Evolutionary conservation across 179 eudicot genomes (phyloP).

Genomic region (Vitellaria paradoxa): DNA sequence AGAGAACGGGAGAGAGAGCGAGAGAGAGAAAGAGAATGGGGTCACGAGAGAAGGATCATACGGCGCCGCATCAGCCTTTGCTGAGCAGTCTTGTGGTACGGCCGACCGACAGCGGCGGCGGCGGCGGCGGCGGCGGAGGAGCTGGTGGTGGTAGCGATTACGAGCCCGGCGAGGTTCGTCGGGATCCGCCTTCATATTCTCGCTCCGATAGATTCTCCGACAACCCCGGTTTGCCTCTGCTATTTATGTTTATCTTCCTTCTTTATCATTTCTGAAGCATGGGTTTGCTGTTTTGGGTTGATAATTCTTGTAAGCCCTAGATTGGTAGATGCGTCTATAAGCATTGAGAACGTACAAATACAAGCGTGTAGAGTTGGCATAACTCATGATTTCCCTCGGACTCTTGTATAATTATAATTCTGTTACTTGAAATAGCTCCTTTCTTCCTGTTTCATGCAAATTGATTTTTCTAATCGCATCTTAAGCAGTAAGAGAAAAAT

Average conservation of each 20-base stretch:
- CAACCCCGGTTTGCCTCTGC: constrained; percentile 42
- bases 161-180: constrained; percentile 95
- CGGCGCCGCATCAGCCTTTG: constrained; percentile 75
- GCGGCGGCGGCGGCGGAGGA: constrained; percentile 31
- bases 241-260: background rate
- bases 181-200: constrained; percentile 49
- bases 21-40: constrained; percentile 43
- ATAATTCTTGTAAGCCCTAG: background rate
- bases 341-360: background rate
- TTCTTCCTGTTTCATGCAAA: background rate
- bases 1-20: constrained; percentile 4
- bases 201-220: constrained; percentile 62
- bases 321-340: background rate
- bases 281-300: background rate
- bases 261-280: background rate
- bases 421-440: background rate
- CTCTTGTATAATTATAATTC: no score
- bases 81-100: constrained; percentile 94
- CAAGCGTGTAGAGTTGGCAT: background rate
- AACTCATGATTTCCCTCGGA: no score
- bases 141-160: constrained; percentile 68
- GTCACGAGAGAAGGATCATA: constrained; percentile 60
- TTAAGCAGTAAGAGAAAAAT: background rate
- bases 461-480: background rate
- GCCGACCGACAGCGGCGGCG: constrained; percentile 57